phyloP scores from a whole-genome alignment of 371 early-diverging fungal species.

The Scutellospora calospora region DNA sequence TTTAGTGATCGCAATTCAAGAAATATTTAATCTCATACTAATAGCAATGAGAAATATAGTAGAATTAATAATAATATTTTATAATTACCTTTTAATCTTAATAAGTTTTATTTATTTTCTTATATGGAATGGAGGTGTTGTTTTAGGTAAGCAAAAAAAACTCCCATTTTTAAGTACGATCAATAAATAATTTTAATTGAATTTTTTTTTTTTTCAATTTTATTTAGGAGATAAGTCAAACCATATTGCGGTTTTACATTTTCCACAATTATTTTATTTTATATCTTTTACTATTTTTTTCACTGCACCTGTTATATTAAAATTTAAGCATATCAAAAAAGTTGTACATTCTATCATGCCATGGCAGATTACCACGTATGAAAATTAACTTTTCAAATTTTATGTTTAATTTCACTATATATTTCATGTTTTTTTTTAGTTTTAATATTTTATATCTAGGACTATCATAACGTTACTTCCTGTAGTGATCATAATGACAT shows the following conservation, averaged over 20 bases:
- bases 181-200: not conserved
- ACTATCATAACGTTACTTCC: not conserved
- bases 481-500: slow-evolving; percentile 43
- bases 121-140: slow-evolving; percentile 85
- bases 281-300: slow-evolving; percentile 66
- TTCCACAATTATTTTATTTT: slow-evolving; percentile 92
- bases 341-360: slow-evolving; percentile 36
- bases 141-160: slow-evolving; percentile 63
- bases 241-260: slow-evolving; percentile 83
- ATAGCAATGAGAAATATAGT: slow-evolving; percentile 29
- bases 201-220: not conserved
- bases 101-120: slow-evolving; percentile 73
- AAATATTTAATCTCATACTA: slow-evolving; percentile 44
- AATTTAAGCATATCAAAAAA: not conserved
- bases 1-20: slow-evolving; percentile 47
- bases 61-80: slow-evolving; percentile 33
- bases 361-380: slow-evolving; percentile 59
- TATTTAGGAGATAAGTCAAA: slow-evolving; percentile 82
- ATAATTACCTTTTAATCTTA: slow-evolving; percentile 42
- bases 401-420: not conserved
- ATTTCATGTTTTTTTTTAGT: not conserved
- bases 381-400: slow-evolving; percentile 46
- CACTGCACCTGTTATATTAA: slow-evolving; percentile 47
- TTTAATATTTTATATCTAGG: not conserved
- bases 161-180: not conserved